Conservation (phyloP, 2,329 filamentous ascomycete genomes). For the Monosporascus cannonballus region DNA sequence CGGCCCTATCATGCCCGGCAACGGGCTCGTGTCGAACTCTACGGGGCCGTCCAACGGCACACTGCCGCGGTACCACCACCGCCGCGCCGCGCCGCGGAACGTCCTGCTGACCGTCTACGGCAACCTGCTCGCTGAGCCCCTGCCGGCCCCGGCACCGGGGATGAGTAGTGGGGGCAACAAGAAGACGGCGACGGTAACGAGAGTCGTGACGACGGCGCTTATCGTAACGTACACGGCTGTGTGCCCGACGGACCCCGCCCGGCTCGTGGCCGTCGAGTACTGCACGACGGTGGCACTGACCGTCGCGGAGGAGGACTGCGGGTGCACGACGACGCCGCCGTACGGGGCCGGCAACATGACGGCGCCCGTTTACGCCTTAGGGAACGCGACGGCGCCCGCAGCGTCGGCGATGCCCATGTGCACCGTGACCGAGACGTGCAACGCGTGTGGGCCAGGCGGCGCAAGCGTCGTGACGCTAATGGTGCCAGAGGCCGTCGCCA, state of each 20-base stretch:
- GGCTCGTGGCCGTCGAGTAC: constrained; percentile 26
- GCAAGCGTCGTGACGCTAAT: constrained; percentile 28
- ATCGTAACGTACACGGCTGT: constrained; percentile 29
- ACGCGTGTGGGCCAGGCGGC: constrained; percentile 24
- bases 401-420: constrained; percentile 19
- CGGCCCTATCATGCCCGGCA: not conserved
- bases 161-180: constrained; percentile 23
- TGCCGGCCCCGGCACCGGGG: constrained; percentile 27
- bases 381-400: not conserved
- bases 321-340: constrained; percentile 11
- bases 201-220: constrained; percentile 17
- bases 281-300: constrained; percentile 24
- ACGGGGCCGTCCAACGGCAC: constrained; percentile 1
- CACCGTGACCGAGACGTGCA: constrained; percentile 23
- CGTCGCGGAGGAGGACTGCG: constrained; percentile 18
- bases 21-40: constrained; percentile 1
- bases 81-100: constrained; percentile 21
- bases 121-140: constrained; percentile 22
- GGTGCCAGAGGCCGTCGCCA: constrained; percentile 19
- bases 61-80: constrained; percentile 10
- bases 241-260: constrained; percentile 27
- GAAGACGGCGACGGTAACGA: not conserved
- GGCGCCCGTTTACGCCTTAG: not conserved
- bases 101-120: constrained; percentile 40
- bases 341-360: not conserved